Conservation (phyloP, 2,329 filamentous ascomycete species). For the Didymosphaeria variabile region DNA sequence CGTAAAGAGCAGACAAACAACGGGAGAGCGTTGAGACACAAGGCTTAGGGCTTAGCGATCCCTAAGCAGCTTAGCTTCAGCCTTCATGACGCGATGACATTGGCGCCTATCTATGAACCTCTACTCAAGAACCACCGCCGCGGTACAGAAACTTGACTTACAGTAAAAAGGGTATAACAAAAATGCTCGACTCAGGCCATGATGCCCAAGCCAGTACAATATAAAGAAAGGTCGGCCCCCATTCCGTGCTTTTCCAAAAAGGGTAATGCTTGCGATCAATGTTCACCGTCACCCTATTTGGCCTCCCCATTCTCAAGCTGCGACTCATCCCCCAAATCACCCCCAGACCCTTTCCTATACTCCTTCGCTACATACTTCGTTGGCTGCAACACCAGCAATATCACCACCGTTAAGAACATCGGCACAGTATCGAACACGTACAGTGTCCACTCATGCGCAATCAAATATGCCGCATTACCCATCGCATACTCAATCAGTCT, state of each 20-base stretch:
- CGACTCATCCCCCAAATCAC: slow-evolving; percentile 14
- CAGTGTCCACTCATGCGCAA: slow-evolving; percentile 56
- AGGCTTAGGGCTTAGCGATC: neutral
- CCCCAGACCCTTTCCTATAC: slow-evolving; percentile 5
- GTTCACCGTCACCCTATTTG: slow-evolving; percentile 3
- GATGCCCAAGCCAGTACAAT: neutral
- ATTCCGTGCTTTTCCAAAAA: neutral
- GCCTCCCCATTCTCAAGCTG: slow-evolving; percentile 12
- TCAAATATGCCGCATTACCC: slow-evolving; percentile 57
- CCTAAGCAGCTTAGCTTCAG: slow-evolving; percentile 4
- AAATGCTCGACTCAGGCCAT: neutral
- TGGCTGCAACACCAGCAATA: slow-evolving; percentile 46
- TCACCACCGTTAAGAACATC: slow-evolving; percentile 55
- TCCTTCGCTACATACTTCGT: slow-evolving; percentile 28
- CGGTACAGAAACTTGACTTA: neutral
- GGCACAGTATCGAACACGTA: slow-evolving; percentile 59
- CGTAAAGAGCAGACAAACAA: neutral
- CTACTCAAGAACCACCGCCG: neutral
- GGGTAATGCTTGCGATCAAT: slow-evolving; percentile 18
- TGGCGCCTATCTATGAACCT: neutral
- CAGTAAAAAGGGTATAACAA: neutral
- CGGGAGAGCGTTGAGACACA: neutral
- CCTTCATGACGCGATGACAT: slow-evolving; percentile 9
- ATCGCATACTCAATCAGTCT: slow-evolving; percentile 61
- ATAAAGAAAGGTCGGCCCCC: too few relatives aligned